These are phyloP conservation scores for Stagonosporopsis chrysanthemi DNA, from an alignment of 2,329 filamentous ascomycete genomes.

Conservation along the genomic window DNA sequence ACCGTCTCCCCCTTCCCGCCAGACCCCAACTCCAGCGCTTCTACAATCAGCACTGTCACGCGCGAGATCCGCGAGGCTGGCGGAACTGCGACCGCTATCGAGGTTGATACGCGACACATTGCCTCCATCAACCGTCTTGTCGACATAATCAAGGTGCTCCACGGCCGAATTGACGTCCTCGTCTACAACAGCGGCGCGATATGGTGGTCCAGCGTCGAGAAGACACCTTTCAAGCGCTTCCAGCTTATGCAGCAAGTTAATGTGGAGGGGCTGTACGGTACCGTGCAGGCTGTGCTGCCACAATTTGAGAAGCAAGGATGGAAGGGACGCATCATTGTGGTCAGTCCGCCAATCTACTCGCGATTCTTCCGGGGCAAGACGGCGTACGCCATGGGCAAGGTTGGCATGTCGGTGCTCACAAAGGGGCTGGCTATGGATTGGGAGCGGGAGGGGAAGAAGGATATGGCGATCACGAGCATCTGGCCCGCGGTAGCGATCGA, in stretches of 20 bases:
- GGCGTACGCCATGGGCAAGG: slow-evolving; percentile 79
- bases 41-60: slow-evolving; percentile 81
- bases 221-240: slow-evolving; percentile 78
- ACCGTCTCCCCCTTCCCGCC: slow-evolving; percentile 70
- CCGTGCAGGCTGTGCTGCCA: slow-evolving; percentile 73
- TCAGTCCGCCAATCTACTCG: slow-evolving; percentile 84
- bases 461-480: slow-evolving; percentile 81
- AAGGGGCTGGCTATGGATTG: slow-evolving; percentile 87
- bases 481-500: slow-evolving; percentile 85
- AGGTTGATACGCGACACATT: slow-evolving; percentile 74
- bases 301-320: slow-evolving; percentile 62
- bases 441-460: slow-evolving; percentile 66
- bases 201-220: slow-evolving; percentile 79
- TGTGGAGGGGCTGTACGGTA: slow-evolving; percentile 75
- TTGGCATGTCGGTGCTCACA: slow-evolving; percentile 82
- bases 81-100: slow-evolving; percentile 69
- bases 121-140: slow-evolving; percentile 30
- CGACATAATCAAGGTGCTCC: slow-evolving; percentile 61
- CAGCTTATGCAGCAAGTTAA: slow-evolving; percentile 62
- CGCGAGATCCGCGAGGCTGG: slow-evolving; percentile 74
- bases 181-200: slow-evolving; percentile 87
- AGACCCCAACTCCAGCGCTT: slow-evolving; percentile 75
- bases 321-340: slow-evolving; percentile 74
- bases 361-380: slow-evolving; percentile 87
- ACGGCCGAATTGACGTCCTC: slow-evolving; percentile 73